Evolutionary conservation across 2,329 filamentous ascomycete species (phyloP), one percentile per base, ranked within the genome.

Genomic region (Sarocladium brachiariae): DNA sequence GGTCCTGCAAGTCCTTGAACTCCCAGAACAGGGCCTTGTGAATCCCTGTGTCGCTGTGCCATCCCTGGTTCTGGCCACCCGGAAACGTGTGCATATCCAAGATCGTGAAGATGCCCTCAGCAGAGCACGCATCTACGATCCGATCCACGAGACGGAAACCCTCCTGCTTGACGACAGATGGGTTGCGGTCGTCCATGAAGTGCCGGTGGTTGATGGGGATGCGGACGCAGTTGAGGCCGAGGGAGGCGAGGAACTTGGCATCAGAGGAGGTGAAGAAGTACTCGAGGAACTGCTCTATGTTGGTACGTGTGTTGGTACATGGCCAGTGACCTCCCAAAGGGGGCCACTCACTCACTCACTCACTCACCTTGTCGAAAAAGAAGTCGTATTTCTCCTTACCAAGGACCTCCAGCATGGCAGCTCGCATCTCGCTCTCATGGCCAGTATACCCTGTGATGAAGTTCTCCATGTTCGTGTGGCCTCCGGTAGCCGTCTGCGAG

Each of bases 371-470:
- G 59, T 81, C 76, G 56, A 82, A 81, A 63, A 82, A 81, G 66
- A 74, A 81, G 6, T 81, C 71, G 43, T 74, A 74, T 55, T 80
- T 81, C 46, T 81, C 74, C 45, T 70, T 58, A 0, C 80, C 79
- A 0, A 83, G 66, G 0, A 77, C 74, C 50, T 73, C 68, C 3
- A 73, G 65, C 60, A 83, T 72, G 0, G 77, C 73, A 3, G 69
- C 70, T 14, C 77, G 72, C 52, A 79, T 74, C 53, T 81, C 70
- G 24, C 67, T 68, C 60, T 83, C 80, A 49, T 77, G 74, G 13
- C 76, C 80, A 4, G 78, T 71, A 52, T 75, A 83, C 14, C 80
- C 80, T 1, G 76, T 80, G 57, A 83, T 82, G 67, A 82, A 82
- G 58, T 81, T 81, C 60, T 81, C 77, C 74, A 78, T 78, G n/a